phyloP scores from a whole-genome alignment of 768 basidiomycete species.

The Phylloporus sp. region DNA sequence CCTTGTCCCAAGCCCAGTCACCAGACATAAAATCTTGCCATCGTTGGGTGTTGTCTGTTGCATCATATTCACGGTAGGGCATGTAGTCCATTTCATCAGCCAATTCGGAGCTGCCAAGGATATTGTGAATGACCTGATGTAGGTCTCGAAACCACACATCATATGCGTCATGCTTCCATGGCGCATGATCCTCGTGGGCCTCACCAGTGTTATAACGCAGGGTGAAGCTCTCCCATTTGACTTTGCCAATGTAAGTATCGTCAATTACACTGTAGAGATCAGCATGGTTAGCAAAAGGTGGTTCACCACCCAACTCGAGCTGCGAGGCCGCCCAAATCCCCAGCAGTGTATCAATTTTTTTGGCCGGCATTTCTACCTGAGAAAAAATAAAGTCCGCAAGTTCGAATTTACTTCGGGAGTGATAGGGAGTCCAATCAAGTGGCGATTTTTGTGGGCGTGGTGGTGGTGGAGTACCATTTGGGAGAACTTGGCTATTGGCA shows the following conservation, averaged over 20 bases:
- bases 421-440: not conserved
- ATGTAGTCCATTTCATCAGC: conserved; percentile 13
- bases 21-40: conserved; percentile 13
- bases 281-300: not conserved
- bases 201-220: not conserved
- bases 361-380: not conserved
- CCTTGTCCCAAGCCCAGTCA: conserved; percentile 12
- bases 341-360: not conserved
- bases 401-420: not conserved
- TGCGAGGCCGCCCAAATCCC: not conserved
- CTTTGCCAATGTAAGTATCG: not conserved
- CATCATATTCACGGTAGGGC: conserved; percentile 9
- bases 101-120: conserved; percentile 23
- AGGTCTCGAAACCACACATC: conserved; percentile 28
- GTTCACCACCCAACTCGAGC: not conserved
- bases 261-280: not conserved
- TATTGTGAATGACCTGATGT: conserved; percentile 4
- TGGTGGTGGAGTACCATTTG: not conserved
- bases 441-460: not conserved
- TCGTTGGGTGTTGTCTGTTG: not conserved
- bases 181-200: not conserved
- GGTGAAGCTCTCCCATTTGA: conserved; percentile 1
- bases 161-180: conserved; percentile 1
- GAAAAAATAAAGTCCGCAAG: not conserved
- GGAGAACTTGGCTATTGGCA: not conserved